Conservation (phyloP, 306 rosid genomes). For the Datisca glomerata region DNA sequence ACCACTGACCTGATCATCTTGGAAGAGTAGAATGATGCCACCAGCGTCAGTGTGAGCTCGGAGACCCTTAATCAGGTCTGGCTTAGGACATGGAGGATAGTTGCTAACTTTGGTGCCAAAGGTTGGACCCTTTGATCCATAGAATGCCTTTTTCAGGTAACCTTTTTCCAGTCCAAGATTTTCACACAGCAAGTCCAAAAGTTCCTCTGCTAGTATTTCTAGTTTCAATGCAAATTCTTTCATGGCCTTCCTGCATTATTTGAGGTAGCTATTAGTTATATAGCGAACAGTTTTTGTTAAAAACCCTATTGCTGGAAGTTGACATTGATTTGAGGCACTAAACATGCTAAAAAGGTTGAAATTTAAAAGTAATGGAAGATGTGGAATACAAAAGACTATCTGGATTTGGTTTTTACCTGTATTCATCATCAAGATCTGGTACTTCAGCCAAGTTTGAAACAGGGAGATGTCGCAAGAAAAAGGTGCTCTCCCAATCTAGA, state of each 20-base stretch:
- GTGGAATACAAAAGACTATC: too few relatives aligned
- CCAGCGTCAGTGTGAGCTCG: slow-evolving; percentile 94
- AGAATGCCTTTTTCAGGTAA: slow-evolving; percentile 59
- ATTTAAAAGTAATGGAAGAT: too few relatives aligned
- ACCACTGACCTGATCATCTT: slow-evolving; percentile 84
- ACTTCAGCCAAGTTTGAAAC: slow-evolving; percentile 51
- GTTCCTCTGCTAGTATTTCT: slow-evolving; percentile 66
- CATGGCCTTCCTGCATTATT: slow-evolving; percentile 46
- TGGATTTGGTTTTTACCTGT: too few relatives aligned
- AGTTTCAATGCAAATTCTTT: slow-evolving; percentile 63
- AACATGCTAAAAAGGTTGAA: too few relatives aligned
- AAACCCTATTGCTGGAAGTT: too few relatives aligned
- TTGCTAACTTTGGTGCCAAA: slow-evolving; percentile 91
- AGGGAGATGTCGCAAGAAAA: slow-evolving; percentile 61
- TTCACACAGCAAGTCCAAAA: slow-evolving; percentile 74
- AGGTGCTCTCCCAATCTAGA: slow-evolving; percentile 90
- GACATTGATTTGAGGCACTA: too few relatives aligned
- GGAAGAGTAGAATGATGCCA: slow-evolving; percentile 83
- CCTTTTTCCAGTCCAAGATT: slow-evolving; percentile 88
- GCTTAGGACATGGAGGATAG: slow-evolving; percentile 82
- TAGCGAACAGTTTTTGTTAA: too few relatives aligned
- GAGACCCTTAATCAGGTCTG: slow-evolving; percentile 80
- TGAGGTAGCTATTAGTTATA: background rate
- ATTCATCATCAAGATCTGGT: slow-evolving; percentile 61
- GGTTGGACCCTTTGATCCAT: slow-evolving; percentile 73